These are phyloP conservation scores for Cladosporium oxysporum DNA, from an alignment of 2,329 filamentous ascomycete genomes.

Conservation along the genomic window DNA sequence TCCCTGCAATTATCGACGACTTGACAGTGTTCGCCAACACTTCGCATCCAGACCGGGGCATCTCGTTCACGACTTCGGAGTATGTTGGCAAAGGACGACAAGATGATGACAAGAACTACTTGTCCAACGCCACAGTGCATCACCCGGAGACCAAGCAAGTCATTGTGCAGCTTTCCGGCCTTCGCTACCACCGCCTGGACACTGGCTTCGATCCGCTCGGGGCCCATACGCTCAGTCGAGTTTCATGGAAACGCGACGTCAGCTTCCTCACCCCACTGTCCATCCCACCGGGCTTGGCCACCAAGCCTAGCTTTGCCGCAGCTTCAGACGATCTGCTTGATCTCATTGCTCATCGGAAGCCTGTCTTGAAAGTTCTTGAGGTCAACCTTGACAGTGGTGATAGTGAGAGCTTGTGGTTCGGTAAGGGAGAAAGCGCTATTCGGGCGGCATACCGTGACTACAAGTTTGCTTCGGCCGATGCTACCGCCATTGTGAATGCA, in stretches of 20 bases:
- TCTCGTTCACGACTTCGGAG: neutral
- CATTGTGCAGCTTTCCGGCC: neutral
- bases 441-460: neutral
- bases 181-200: neutral
- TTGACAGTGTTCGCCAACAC: neutral
- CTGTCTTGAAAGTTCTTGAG: neutral
- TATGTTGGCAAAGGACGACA: neutral
- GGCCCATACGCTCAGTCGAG: neutral
- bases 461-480: neutral
- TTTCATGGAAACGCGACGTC: neutral
- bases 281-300: neutral
- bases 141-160: neutral
- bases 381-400: neutral
- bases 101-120: neutral
- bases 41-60: neutral
- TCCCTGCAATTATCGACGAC: neutral
- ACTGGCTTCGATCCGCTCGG: neutral
- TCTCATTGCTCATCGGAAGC: neutral
- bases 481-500: neutral
- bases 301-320: neutral
- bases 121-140: neutral
- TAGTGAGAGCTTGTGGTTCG: neutral
- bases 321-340: neutral
- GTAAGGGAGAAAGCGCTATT: neutral
- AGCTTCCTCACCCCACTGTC: neutral